Base-by-base conservation (phyloP, 371 early-diverging fungal genomes). In the Actinomortierella ambigua region DNA sequence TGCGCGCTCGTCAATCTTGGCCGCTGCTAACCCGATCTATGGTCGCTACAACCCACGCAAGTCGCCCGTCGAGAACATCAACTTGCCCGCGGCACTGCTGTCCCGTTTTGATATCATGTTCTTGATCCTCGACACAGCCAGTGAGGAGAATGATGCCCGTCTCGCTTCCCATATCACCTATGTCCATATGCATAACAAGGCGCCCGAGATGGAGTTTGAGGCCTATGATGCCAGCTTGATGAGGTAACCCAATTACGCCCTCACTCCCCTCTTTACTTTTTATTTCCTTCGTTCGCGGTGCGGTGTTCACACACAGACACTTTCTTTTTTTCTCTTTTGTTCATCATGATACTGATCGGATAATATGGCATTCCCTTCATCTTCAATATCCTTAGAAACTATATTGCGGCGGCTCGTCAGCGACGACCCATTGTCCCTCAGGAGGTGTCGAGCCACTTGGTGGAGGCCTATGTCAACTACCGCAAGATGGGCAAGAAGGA, bases 81-180 rank as follows among this genome's bases (percentile, higher is more conserved):
- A 96, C 58, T 84, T 99, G 50, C 99, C 99, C 8, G 94, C 92
- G 44, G 93, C 99, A 18, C 85, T 99, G 47, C 78, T 99, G 49
- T 94, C 95, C 24, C 91, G 99, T 79, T 99, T 99, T 77, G 99
- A 99, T 85, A 88, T 98, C 61, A 69, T 95, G 44, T 96, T 95
- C 77, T 86, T 98, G 69, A 89, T 99, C 11, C 85, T 92, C 28
- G 96, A 96, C 76, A 86, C 83, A 13, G 89, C 94, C 20, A 85
- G 87, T 50, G 80, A 85, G 52, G 90, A 91, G 51, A 79, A 85
- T 73, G 92, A 94, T 76, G 70, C 85, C 50, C 79, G 87, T 55
- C 80, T 96, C 34, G 98, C 97, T 15, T 83, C 92, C 62, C 97
- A 97, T 80, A 93, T 97, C 26, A 88, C 94, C 15, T 86, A 90